phyloP scores from a whole-genome alignment of 2,329 filamentous ascomycete species.

The Nigrospora oryzae region DNA sequence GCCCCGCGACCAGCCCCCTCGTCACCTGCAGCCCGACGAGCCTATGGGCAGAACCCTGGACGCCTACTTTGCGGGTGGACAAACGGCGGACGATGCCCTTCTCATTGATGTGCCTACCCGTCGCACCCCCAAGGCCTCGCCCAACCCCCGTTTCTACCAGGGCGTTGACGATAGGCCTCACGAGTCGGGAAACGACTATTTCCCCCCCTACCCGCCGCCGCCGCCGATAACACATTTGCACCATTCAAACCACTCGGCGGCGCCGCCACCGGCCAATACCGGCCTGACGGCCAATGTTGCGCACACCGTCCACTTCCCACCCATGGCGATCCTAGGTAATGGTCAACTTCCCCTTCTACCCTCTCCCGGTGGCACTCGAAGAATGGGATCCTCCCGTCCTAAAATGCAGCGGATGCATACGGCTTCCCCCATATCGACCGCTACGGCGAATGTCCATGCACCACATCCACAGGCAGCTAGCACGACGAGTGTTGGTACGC shows the following conservation, averaged over 20 bases:
- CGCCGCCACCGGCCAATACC: no score
- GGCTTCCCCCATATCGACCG: constrained; percentile 60
- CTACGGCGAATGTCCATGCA: constrained; percentile 35
- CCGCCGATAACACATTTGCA: not conserved
- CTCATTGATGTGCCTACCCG: constrained; percentile 77
- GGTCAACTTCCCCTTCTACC: constrained; percentile 74
- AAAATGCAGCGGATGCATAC: constrained; percentile 63
- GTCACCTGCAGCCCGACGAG: constrained; percentile 78
- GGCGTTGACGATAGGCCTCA: constrained; percentile 19
- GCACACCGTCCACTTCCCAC: constrained; percentile 28
- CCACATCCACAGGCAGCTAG: constrained; percentile 26
- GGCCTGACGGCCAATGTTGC: constrained; percentile 9
- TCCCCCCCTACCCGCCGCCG: constrained; percentile 20
- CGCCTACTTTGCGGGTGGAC: constrained; percentile 75
- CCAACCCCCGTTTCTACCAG: constrained; percentile 29
- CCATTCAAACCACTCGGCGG: constrained; percentile 8
- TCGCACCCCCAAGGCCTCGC: constrained; percentile 74
- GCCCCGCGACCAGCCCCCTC: constrained; percentile 56
- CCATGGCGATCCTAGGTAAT: constrained; percentile 73
- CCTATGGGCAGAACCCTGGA: constrained; percentile 71
- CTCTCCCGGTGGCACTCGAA: constrained; percentile 63
- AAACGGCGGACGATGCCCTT: constrained; percentile 81
- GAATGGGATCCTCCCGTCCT: constrained; percentile 29
- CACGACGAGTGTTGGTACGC: constrained; percentile 25
- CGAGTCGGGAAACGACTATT: constrained; percentile 24